Conservation (phyloP, 1,284 basidiomycete species). For the Heterobasidion irregulare region DNA sequence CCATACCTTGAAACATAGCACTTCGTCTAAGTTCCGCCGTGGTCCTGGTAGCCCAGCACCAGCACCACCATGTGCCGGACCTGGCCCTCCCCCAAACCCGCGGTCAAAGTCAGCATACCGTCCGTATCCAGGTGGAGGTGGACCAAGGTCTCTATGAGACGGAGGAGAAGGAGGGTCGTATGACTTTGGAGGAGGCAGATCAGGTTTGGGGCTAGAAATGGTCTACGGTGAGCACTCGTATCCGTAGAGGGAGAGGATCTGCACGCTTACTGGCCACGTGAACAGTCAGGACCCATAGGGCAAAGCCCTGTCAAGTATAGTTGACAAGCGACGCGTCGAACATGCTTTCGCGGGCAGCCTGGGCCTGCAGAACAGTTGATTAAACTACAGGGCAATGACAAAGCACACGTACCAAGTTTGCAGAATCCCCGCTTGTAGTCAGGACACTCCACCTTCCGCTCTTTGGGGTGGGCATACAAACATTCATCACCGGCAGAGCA, state of each 20-base stretch:
- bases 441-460: conserved; percentile 88
- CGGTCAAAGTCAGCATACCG: conserved; percentile 79
- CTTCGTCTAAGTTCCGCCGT: conserved; percentile 76
- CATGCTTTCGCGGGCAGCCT: conserved; percentile 86
- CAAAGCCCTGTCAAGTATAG: conserved; percentile 93
- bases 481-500: conserved; percentile 98
- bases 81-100: conserved; percentile 16
- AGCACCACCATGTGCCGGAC: background rate
- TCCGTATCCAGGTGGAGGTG: conserved; percentile 88
- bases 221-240: background rate
- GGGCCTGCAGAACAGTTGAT: conserved; percentile 52
- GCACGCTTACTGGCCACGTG: conserved; percentile 81
- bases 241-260: background rate
- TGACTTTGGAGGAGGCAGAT: conserved; percentile 60
- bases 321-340: conserved; percentile 86
- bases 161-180: conserved; percentile 77
- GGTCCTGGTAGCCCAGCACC: conserved; percentile 24
- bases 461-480: conserved; percentile 95
- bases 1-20: conserved; percentile 83
- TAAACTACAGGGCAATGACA: background rate
- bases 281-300: conserved; percentile 87
- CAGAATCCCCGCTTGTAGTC: conserved; percentile 97
- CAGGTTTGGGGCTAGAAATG: conserved; percentile 59
- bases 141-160: conserved; percentile 73
- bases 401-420: conserved; percentile 54